These are phyloP conservation scores for Fusarium oxysporum DNA, from an alignment of 2,329 filamentous ascomycete genomes.

Conservation along the genomic window DNA sequence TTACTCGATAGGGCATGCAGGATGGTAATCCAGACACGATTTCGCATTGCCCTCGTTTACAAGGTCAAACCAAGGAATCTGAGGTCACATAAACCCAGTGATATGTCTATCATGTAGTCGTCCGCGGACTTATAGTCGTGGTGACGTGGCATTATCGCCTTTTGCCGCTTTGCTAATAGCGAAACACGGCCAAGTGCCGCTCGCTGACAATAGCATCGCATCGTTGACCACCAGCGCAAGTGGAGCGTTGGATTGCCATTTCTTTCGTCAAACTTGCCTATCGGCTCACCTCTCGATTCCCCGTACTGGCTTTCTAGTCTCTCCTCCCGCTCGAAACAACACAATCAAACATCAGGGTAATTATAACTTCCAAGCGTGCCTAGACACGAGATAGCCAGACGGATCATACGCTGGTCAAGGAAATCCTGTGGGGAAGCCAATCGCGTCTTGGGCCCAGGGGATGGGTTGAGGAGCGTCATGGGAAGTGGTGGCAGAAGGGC, in stretches of 20 bases:
- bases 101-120: constrained; percentile 8
- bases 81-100: constrained; percentile 11
- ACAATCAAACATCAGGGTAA: constrained; percentile 1
- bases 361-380: constrained; percentile 10
- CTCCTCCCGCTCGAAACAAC: neutral
- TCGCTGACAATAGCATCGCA: constrained; percentile 23
- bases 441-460: constrained; percentile 32
- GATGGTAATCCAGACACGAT: constrained; percentile 41
- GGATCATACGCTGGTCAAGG: constrained; percentile 10
- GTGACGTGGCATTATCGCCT: constrained; percentile 42
- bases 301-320: neutral
- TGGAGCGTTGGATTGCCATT: constrained; percentile 6
- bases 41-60: constrained; percentile 33
- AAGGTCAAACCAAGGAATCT: constrained; percentile 22
- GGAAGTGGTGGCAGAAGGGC: constrained; percentile 15
- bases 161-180: constrained; percentile 29
- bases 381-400: constrained; percentile 19
- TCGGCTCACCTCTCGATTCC: constrained; percentile 7
- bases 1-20: constrained; percentile 41
- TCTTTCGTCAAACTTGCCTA: constrained; percentile 5
- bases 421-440: constrained; percentile 41
- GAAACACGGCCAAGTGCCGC: constrained; percentile 31
- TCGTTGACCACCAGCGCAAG: constrained; percentile 12
- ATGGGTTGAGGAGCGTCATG: constrained; percentile 43
- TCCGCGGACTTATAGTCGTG: constrained; percentile 15